phyloP scores from a whole-genome alignment of 106 monocot species.

The Platanthera guangdongensis region DNA sequence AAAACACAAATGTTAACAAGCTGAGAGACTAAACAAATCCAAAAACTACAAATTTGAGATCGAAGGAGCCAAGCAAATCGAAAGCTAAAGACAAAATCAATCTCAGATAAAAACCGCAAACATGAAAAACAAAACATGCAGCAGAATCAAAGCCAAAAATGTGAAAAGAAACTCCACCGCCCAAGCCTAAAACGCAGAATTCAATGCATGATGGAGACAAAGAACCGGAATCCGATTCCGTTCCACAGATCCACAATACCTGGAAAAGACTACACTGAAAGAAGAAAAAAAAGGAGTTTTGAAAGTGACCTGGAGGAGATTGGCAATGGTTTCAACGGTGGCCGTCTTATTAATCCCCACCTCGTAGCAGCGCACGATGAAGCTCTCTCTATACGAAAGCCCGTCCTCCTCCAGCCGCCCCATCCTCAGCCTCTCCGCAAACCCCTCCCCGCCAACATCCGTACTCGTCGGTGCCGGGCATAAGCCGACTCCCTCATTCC shows the following conservation, averaged over 20 bases:
- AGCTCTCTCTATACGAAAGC: slow-evolving; percentile 93
- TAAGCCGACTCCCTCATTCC: not conserved
- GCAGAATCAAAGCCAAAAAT: too few species aligned
- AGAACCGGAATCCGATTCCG: not conserved
- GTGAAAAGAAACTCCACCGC: too few species aligned
- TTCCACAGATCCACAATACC: not conserved
- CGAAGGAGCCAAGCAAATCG: too few species aligned
- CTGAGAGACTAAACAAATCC: too few species aligned
- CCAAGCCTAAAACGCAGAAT: too few species aligned
- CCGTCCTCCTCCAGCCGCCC: slow-evolving; percentile 79
- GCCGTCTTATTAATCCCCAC: slow-evolving; percentile 98
- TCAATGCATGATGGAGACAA: too few species aligned
- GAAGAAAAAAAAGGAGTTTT: not conserved
- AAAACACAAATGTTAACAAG: too few species aligned
- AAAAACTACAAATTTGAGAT: too few species aligned
- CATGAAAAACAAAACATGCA: too few species aligned
- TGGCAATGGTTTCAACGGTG: slow-evolving; percentile 95
- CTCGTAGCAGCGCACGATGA: slow-evolving; percentile 82
- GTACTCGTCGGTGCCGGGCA: not conserved
- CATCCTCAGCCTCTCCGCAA: slow-evolving; percentile 64
- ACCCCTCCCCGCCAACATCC: slow-evolving; percentile 12
- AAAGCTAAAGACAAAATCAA: too few species aligned
- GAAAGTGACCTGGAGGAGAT: slow-evolving; percentile 65
- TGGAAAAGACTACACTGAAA: not conserved
- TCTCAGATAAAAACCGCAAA: too few species aligned